These are phyloP conservation scores for Linum lewisii DNA, from an alignment of 345 rosid species.

Conservation along the genomic window DNA sequence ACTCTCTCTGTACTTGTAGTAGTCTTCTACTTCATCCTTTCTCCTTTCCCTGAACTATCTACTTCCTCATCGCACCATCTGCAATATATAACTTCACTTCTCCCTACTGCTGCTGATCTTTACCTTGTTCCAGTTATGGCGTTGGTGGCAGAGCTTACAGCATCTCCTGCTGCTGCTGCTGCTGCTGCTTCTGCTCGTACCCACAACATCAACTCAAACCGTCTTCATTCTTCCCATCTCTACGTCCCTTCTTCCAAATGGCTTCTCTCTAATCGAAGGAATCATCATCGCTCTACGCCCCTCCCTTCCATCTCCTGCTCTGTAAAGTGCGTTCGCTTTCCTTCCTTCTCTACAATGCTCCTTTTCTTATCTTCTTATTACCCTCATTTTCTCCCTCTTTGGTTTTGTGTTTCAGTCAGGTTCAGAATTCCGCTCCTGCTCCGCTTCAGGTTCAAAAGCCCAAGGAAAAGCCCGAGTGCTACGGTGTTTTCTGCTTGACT, in stretches of 20 bases:
- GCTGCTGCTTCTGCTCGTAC: slow-evolving; percentile 4
- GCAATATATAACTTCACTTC: slow-evolving; percentile 1
- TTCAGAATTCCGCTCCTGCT: slow-evolving; percentile 42
- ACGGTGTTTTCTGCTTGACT: slow-evolving; percentile 87
- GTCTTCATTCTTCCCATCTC: slow-evolving; percentile 43
- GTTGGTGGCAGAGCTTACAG: slow-evolving; percentile 48
- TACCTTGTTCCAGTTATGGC: slow-evolving; percentile 35
- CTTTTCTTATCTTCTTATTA: neutral
- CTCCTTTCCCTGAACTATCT: slow-evolving; percentile 7
- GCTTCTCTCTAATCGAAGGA: slow-evolving; percentile 40
- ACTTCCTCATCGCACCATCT: neutral
- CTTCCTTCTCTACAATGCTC: neutral
- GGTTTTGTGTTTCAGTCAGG: slow-evolving; percentile 24
- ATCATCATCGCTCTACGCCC: slow-evolving; percentile 29
- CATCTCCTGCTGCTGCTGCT: slow-evolving; percentile 15
- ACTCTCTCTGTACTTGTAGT: neutral
- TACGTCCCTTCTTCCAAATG: slow-evolving; percentile 30
- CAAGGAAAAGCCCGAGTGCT: slow-evolving; percentile 56
- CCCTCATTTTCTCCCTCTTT: neutral
- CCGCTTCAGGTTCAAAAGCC: slow-evolving; percentile 36
- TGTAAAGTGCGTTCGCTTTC: slow-evolving; percentile 28
- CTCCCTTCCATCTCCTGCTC: slow-evolving; percentile 61
- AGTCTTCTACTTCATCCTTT: neutral
- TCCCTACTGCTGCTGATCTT: neutral
- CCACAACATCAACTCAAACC: slow-evolving; percentile 23